phyloP scores from a whole-genome alignment of 805 yeast species.

The Candida chauliodis region DNA sequence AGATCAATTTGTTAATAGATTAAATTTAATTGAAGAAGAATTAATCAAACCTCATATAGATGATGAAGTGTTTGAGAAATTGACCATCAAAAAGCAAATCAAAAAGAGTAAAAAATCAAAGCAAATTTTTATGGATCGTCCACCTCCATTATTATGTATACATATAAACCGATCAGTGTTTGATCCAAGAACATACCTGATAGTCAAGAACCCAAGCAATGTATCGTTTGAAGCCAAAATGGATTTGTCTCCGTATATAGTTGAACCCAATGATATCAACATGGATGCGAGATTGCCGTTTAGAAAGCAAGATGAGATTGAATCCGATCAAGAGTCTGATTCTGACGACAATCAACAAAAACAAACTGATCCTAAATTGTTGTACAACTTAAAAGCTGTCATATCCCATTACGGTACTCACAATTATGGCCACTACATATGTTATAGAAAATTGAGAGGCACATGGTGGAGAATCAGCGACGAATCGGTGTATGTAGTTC shows the following conservation, averaged over 20 bases:
- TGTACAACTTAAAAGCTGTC: conserved; percentile 76
- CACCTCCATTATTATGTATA: conserved; percentile 77
- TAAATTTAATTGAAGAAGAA: conserved; percentile 38
- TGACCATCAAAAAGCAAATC: conserved; percentile 72
- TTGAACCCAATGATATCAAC: conserved; percentile 65
- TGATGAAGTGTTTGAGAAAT: conserved; percentile 71
- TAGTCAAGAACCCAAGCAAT: conserved; percentile 77
- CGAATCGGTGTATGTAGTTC: conserved; percentile 76
- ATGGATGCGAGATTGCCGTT: conserved; percentile 77
- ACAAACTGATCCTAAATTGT: conserved; percentile 37
- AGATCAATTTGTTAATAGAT: conserved; percentile 26
- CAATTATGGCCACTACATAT: conserved; percentile 95
- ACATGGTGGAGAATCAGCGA: conserved; percentile 96
- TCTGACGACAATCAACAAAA: conserved; percentile 1
- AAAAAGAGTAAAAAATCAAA: conserved; percentile 78
- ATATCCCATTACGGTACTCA: conserved; percentile 94
- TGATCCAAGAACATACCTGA: conserved; percentile 79
- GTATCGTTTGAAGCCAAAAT: conserved; percentile 73
- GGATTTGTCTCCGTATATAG: conserved; percentile 66
- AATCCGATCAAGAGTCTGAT: not conserved
- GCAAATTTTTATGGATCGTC: conserved; percentile 74
- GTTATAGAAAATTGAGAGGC: conserved; percentile 76
- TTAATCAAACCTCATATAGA: conserved; percentile 65
- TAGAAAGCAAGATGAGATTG: conserved; percentile 53
- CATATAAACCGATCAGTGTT: conserved; percentile 93